A percentile compares a stretch with the other conserved stretches of the same genome.
These are phyloP conservation scores for Trichoderma sp. DNA, from an alignment of 2,329 filamentous ascomycete genomes.

Conservation along the genomic window DNA sequence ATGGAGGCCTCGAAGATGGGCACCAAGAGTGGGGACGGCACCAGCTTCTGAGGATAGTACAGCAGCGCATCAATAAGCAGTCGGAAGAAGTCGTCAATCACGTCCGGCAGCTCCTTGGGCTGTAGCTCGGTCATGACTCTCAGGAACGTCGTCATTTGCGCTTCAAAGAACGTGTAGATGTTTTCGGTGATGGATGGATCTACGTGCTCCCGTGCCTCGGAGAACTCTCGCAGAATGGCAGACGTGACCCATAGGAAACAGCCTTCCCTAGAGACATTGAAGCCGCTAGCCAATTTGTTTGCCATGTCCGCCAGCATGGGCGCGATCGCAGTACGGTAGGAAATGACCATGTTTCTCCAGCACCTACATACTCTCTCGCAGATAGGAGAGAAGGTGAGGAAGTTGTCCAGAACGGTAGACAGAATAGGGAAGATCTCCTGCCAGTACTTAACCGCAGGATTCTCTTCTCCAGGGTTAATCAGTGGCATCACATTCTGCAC, in stretches of 20 bases:
- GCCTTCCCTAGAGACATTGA: conserved; percentile 82
- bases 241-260: conserved; percentile 99
- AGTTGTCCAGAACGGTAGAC: conserved; percentile 83
- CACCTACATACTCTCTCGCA: conserved; percentile 91
- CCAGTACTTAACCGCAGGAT: conserved; percentile 95
- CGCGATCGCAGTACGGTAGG: conserved; percentile 85
- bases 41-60: conserved; percentile 84
- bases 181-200: conserved; percentile 78
- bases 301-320: conserved; percentile 84
- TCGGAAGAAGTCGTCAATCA: conserved; percentile 96
- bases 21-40: conserved; percentile 75
- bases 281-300: conserved; percentile 83
- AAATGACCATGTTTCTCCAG: conserved; percentile 97
- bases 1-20: conserved; percentile 87
- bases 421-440: conserved; percentile 89
- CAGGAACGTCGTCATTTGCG: conserved; percentile 87
- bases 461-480: conserved; percentile 69
- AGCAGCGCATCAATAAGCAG: conserved; percentile 88
- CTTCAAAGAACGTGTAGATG: conserved; percentile 93
- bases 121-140: conserved; percentile 84
- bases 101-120: conserved; percentile 70
- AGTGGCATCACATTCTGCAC: conserved; percentile 76
- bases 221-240: conserved; percentile 93
- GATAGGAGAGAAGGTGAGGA: conserved; percentile 82
- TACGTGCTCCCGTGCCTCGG: conserved; percentile 83